A percentile compares a stretch with the other conserved stretches of the same genome.
These are phyloP conservation scores for Jasminum sambac DNA, from an alignment of 257 asterid species.

Conservation along the genomic window DNA sequence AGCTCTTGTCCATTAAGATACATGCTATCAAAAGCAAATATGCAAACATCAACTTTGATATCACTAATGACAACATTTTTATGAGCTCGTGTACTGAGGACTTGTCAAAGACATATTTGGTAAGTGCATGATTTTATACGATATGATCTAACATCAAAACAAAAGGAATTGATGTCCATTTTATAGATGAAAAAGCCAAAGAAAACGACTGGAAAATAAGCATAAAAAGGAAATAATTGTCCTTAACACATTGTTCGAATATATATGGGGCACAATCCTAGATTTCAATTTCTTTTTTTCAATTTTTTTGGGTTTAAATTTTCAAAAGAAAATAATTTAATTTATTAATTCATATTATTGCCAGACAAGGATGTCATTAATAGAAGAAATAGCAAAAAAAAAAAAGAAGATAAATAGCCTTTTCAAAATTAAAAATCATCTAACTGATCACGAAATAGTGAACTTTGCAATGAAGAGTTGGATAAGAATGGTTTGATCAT, in stretches of 20 bases:
- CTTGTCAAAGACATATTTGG: slow-evolving; percentile 42
- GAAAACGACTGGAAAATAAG: slow-evolving; percentile 52
- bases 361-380: background rate
- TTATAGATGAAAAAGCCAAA: background rate
- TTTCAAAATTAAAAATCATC: too few species aligned
- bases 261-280: slow-evolving; percentile 26
- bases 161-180: background rate
- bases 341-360: background rate
- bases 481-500: background rate
- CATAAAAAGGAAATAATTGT: slow-evolving; percentile 66
- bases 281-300: slow-evolving; percentile 10
- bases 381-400: background rate
- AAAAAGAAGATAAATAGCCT: too few species aligned
- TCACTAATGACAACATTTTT: slow-evolving; percentile 78
- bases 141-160: background rate
- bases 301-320: too few species aligned
- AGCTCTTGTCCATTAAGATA: slow-evolving; percentile 81
- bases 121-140: slow-evolving; percentile 18
- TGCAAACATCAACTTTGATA: slow-evolving; percentile 85
- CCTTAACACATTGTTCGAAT: slow-evolving; percentile 35
- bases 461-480: background rate
- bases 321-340: background rate
- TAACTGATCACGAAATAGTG: background rate
- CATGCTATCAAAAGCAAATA: slow-evolving; percentile 89
- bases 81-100: slow-evolving; percentile 86